Conservation (phyloP, 208 protist species). For the Entamoeba invadens region DNA sequence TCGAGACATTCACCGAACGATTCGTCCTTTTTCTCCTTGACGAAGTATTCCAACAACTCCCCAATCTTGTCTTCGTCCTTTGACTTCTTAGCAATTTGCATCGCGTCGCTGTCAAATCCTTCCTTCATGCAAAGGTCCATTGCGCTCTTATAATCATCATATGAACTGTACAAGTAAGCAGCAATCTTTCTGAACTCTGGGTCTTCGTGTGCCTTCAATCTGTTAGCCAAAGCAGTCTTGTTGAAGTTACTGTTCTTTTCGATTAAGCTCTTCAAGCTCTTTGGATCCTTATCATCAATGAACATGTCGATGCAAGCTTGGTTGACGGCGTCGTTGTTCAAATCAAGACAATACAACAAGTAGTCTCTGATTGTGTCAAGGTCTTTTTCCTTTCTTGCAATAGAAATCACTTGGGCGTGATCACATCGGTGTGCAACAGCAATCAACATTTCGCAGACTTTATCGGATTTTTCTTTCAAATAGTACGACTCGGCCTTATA, state of each 20-base stretch:
- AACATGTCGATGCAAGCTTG: slow-evolving; percentile 89
- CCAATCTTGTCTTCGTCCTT: slow-evolving; percentile 64
- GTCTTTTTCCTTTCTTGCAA: slow-evolving; percentile 56
- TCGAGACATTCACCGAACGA: slow-evolving; percentile 82
- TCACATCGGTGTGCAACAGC: slow-evolving; percentile 72
- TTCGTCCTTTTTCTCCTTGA: slow-evolving; percentile 60
- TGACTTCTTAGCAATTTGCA: slow-evolving; percentile 83
- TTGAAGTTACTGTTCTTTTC: slow-evolving; percentile 87
- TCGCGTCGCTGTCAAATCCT: slow-evolving; percentile 86
- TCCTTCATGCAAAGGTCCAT: slow-evolving; percentile 86
- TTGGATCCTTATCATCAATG: slow-evolving; percentile 94
- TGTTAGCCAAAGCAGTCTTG: slow-evolving; percentile 70
- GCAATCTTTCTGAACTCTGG: slow-evolving; percentile 95
- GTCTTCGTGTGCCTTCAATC: slow-evolving; percentile 83
- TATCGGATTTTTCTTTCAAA: slow-evolving; percentile 61
- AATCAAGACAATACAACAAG: slow-evolving; percentile 70
- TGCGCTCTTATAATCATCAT: slow-evolving; percentile 57
- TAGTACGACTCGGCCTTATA: slow-evolving; percentile 92
- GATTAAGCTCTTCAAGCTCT: slow-evolving; percentile 72
- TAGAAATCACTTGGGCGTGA: slow-evolving; percentile 74
- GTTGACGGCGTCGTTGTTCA: slow-evolving; percentile 70
- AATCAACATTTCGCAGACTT: slow-evolving; percentile 79
- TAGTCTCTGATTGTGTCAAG: slow-evolving; percentile 84
- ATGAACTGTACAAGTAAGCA: slow-evolving; percentile 72
- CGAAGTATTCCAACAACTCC: slow-evolving; percentile 84